Evolutionary conservation across 176 grass and related monocot species (phyloP).

Genomic region (Coix lacrymajobi): DNA sequence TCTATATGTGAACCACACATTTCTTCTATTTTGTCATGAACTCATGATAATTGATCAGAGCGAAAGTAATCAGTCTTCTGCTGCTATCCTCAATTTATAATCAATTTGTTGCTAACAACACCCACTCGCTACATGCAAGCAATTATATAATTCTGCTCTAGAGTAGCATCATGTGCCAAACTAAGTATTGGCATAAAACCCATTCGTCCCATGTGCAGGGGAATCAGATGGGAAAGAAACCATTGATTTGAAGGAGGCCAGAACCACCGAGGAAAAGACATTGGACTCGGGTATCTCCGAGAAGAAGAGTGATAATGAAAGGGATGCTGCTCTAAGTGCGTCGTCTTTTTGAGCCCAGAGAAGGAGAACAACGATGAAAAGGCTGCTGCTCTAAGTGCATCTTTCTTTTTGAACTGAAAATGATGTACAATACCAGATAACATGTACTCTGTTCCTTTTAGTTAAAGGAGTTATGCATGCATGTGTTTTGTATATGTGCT

Average conservation of each 20-base stretch:
- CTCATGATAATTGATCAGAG: background rate
- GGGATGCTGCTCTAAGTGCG: background rate
- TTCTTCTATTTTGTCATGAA: background rate
- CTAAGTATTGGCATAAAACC: background rate
- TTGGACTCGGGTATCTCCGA: background rate
- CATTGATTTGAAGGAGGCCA: conserved; percentile 7
- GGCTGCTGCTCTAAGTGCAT: background rate
- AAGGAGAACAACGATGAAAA: conserved; percentile 20
- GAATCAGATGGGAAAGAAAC: conserved; percentile 32
- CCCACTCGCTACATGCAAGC: background rate
- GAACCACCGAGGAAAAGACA: conserved; percentile 3
- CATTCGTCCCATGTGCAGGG: background rate
- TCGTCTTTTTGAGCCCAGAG: background rate
- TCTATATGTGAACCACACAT: background rate
- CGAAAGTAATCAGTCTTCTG: background rate
- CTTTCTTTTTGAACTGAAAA: conserved; percentile 17
- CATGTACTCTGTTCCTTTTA: background rate
- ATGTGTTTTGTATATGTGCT: background rate
- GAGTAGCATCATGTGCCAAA: background rate
- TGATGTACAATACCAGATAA: background rate
- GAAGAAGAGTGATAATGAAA: conserved; percentile 17
- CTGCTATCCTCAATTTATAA: background rate
- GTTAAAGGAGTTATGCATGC: background rate
- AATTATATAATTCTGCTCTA: background rate
- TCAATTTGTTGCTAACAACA: background rate